Percentiles rank a stretch among this genome's conserved stretches.
phyloP scores from a whole-genome alignment of 768 basidiomycete genomes.

The Piloderma croceum region DNA sequence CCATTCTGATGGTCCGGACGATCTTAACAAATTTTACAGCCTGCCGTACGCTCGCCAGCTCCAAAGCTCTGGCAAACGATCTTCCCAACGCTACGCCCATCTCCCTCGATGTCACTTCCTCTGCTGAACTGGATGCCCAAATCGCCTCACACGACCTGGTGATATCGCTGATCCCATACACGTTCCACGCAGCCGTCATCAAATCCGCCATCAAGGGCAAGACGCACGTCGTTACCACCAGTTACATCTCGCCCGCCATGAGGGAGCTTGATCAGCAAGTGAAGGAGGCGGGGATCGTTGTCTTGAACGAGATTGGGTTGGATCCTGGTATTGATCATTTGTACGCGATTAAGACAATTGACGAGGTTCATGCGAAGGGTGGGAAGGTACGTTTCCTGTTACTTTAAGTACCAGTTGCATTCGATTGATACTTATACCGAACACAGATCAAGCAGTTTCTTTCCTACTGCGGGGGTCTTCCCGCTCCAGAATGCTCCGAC shows the following conservation, averaged over 20 bases:
- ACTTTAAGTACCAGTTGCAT: not conserved
- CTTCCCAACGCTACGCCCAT: constrained; percentile 69
- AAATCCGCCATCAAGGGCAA: constrained; percentile 69
- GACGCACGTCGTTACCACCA: constrained; percentile 93
- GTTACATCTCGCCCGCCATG: constrained; percentile 91
- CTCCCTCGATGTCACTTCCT: constrained; percentile 75
- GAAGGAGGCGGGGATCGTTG: constrained; percentile 84
- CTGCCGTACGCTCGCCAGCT: constrained; percentile 80
- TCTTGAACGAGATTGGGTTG: constrained; percentile 97
- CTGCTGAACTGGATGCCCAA: constrained; percentile 67
- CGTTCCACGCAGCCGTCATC: constrained; percentile 83
- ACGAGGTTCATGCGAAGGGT: constrained; percentile 89
- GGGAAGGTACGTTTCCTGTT: constrained; percentile 64
- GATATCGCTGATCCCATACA: constrained; percentile 96
- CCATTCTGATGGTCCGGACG: not conserved
- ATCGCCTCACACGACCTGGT: constrained; percentile 88
- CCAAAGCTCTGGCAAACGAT: constrained; percentile 59
- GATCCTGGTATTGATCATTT: constrained; percentile 95
- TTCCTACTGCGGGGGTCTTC: constrained; percentile 94
- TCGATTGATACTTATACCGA: no score
- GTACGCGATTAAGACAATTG: constrained; percentile 90
- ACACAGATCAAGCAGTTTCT: constrained; percentile 80
- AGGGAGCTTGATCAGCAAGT: constrained; percentile 75
- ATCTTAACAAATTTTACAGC: constrained; percentile 36
- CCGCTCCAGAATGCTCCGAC: constrained; percentile 82